A percentile compares a stretch with the other conserved stretches of the same genome.
Evolutionary conservation across 345 rosid species (phyloP).

Genomic region (Microthlaspi erraticum): DNA sequence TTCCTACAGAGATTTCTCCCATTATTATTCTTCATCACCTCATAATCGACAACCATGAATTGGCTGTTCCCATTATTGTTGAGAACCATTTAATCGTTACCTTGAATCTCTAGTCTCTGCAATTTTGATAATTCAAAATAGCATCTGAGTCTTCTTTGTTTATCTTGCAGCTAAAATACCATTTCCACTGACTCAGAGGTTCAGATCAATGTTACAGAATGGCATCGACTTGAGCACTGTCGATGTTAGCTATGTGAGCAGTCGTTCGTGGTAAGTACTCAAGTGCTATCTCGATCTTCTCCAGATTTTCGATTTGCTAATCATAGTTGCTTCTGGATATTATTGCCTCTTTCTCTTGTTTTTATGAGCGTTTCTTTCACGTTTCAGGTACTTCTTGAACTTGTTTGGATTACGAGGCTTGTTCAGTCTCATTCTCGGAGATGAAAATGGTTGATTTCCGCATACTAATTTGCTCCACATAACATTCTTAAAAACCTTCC

Average conservation of each 20-base stretch:
- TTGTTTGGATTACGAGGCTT: conserved; percentile 97
- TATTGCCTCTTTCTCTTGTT: conserved; percentile 7
- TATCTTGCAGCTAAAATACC: conserved; percentile 84
- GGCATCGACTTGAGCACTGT: conserved; percentile 99
- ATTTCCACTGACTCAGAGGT: conserved; percentile 96
- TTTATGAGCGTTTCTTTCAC: conserved; percentile 22
- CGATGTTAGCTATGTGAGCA: conserved; percentile 98
- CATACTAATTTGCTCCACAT: not conserved
- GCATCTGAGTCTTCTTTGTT: conserved; percentile 4
- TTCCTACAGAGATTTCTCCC: not conserved
- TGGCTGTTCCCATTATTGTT: not conserved
- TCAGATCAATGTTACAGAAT: conserved; percentile 97
- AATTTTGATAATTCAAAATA: conserved; percentile 1
- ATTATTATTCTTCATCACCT: not conserved
- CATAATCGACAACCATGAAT: not conserved
- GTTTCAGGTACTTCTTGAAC: conserved; percentile 87
- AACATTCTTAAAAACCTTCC: not conserved
- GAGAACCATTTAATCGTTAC: not conserved
- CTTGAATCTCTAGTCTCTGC: not conserved
- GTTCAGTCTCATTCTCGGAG: conserved; percentile 96
- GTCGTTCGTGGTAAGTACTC: conserved; percentile 87
- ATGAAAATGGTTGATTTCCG: conserved; percentile 83
- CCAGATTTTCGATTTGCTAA: conserved; percentile 7
- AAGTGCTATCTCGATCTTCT: conserved; percentile 5
- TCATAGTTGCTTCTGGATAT: conserved; percentile 23